Base-by-base conservation (phyloP, 1,284 basidiomycete genomes). In the Lentinula novae-zelandiae region DNA sequence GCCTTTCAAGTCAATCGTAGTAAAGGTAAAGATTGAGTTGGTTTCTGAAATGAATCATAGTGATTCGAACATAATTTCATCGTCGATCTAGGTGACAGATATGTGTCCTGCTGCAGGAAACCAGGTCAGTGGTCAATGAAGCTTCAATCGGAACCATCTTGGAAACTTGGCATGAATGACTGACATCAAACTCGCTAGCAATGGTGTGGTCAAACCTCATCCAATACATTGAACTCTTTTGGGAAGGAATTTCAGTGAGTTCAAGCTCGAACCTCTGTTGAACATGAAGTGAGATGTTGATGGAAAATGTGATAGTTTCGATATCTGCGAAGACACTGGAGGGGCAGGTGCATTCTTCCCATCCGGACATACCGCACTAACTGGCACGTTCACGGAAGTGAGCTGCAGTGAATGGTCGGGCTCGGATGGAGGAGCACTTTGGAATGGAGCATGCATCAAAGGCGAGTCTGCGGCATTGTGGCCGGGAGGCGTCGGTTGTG, bases 241-340 rank as follows among this genome's bases (percentile, higher is more conserved):
- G 75, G 75, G 33, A 70, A 68, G 65, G 69, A 78, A 15, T 77
- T 83, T 65, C 83, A 85, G 82, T 83, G 66, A 64, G 80, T 70
- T 12, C 15, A 31, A 33, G 17, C 1, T 2, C n/a, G 9, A 36
- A 3, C 13, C 3, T 9, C 8, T 20, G 1, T 20, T 13, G 7
- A 13, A 9, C 5, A 10, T 12, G 0, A 12, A 38, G 7, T 38
- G 1, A 12, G 6, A 12, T 3, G 12, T 9, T 38, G 1, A 38
- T 38, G 7, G 27, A 27, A 0, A n/a, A 53, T 38, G 17, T 34
- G 12, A 34, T 22, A 84, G 82, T 69, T 86, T 86, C 67, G 84
- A 86, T 67, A 78, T 86, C 34, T 85, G 84, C 67, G 73, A 81
- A 61, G 84, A 85, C 65, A 82, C 81, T 12, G 83, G 84, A 52